Evolutionary conservation across 2,329 filamentous ascomycete genomes (phyloP), one percentile per base, ranked within the genome.

Genomic region (Sphaerulina vaccinii): DNA sequence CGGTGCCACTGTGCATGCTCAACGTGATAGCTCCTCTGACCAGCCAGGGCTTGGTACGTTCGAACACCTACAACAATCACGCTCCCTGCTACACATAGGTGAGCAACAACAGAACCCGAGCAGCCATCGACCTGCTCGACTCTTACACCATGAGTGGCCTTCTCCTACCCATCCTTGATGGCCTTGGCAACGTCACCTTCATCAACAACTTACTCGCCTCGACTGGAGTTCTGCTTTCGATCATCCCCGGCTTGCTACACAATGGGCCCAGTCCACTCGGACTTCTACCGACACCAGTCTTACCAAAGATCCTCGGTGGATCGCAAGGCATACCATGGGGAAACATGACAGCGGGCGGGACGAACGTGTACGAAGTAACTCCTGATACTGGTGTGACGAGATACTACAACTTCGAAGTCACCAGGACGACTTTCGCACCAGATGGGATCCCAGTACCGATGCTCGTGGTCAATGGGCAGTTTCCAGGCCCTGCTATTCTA

Each of bases 311-410:
- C 41, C 21, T 57, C 2, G 55, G 55, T 2, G 55, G 55, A 15
- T 55, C 60, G 10, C 52, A 60, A 48, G 46, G 62, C 1, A 58
- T 53, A 7, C 65, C 65, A 13, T 67, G 64, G 64, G 65, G 64
- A 11, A 57, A 61, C 24, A 51, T 52, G 22, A 65, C 60, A 5
- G 59, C 59, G 13, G 56, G 59, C 8, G 57, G 60, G 10, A 63
- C 60, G 10, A 63, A 68, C 43, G 57, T 49, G 49, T 60, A 52
- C 43, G 46, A 55, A 49, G 43, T 32, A 24, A 62, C 27, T 27
- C 65, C 65, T 10, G 55, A 60, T 27, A 65, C 63, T 7, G 58
- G 61, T 33, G 57, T 60, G 8, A 63, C 61, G 7, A 46, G 61
- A 36, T 56, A 56, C 49, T 65, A 64, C 51, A 55, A 62, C 29